Evolutionary conservation across 805 yeast species (phyloP).

Genomic region (Kazachstania taianensis): DNA sequence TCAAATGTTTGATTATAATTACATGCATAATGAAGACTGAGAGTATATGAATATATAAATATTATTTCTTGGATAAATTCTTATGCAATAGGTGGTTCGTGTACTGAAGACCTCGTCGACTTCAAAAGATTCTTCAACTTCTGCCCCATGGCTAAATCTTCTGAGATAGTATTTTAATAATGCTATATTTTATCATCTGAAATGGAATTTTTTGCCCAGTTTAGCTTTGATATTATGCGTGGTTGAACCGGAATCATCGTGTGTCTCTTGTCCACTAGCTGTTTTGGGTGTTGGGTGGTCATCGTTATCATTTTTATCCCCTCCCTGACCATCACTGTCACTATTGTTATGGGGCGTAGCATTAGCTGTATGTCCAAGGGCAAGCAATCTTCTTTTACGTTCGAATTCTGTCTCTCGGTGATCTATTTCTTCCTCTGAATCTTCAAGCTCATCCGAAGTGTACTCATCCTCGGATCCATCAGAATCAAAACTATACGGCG

Average conservation of each 20-base stretch:
- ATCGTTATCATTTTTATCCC: slow-evolving; percentile 42
- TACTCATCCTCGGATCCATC: slow-evolving; percentile 12
- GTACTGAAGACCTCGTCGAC: too few relatives aligned
- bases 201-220: slow-evolving; percentile 11
- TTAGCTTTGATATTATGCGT: slow-evolving; percentile 11
- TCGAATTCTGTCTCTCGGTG: slow-evolving; percentile 56
- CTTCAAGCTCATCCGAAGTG: slow-evolving; percentile 9
- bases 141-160: too few relatives aligned
- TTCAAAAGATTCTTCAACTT: too few relatives aligned
- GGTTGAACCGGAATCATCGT: slow-evolving; percentile 6
- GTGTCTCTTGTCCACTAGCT: slow-evolving; percentile 1
- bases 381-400: slow-evolving; percentile 49
- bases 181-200: not conserved
- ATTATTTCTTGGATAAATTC: too few relatives aligned
- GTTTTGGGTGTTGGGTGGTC: slow-evolving; percentile 19
- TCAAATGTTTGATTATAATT: too few relatives aligned
- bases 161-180: not conserved
- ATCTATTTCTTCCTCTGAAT: slow-evolving; percentile 18
- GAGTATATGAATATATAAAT: too few relatives aligned
- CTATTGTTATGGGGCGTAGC: too few relatives aligned
- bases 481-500: slow-evolving; percentile 3
- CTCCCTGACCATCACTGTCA: too few relatives aligned
- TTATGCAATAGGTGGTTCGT: too few relatives aligned
- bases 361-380: slow-evolving; percentile 37
- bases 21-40: too few relatives aligned